Evolutionary conservation across 75 land plant species (phyloP), one percentile per base, ranked within the genome.

Genomic region (Isoetes taiwanensis): DNA sequence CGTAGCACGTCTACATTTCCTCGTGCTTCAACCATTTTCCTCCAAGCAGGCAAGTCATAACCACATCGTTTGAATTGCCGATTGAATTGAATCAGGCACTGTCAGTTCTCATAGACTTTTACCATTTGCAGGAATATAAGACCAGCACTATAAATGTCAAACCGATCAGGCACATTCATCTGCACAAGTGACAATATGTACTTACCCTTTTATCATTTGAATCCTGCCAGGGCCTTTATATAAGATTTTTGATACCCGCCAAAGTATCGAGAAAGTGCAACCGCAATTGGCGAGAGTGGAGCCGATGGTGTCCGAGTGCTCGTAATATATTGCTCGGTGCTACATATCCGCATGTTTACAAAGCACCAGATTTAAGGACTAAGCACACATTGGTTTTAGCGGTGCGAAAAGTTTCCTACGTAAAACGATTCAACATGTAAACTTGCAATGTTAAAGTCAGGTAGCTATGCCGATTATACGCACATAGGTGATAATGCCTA

Each of bases 281-380:
- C 72, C 43, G 96, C 90, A n/a, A 94, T 87, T 8, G 81, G 79
- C 56, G 84, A 77, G 26, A 96, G 86, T 24, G 96, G 95, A 16
- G 99, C 99, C 41, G 96, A 81, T 30, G 99, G 99, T 24, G 99
- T 94, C 46, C 88, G 99, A 34, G 96, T 94, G 72, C 99, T 94
- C 99, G 88, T 94, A 24, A 94, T 88, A 63, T 88, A 94, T 63
- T 94, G 99, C 78, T 94, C 99, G 98, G 98, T 31, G 98, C 98
- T 48, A 96, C 78, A 74, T 94, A 94, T 48, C 99, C 88, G 60
- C 12, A 56, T n/a, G n/a, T n/a, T n/a, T n/a, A n/a, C n/a, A n/a
- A n/a, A n/a, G n/a, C n/a, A n/a, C n/a, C n/a, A n/a, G n/a, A n/a
- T n/a, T n/a, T n/a, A n/a, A n/a, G n/a, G n/a, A n/a, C n/a, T n/a